These are phyloP conservation scores for Candida pseudofarinosa DNA, from an alignment of 805 yeast species.

Conservation along the genomic window DNA sequence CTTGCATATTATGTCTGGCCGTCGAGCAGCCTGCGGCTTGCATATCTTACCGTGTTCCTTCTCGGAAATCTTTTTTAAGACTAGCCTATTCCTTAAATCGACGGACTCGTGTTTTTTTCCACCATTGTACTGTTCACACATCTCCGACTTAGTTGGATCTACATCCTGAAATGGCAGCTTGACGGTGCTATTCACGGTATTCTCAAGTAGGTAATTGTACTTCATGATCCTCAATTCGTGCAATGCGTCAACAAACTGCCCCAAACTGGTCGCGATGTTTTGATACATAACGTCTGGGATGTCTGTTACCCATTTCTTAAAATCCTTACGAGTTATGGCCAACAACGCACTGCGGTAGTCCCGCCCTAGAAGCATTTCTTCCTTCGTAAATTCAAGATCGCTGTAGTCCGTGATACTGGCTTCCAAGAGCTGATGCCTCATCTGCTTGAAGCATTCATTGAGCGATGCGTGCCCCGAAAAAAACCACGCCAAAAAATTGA, in stretches of 20 bases:
- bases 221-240: conserved; percentile 6
- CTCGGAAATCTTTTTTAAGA: not conserved
- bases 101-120: too few relatives aligned
- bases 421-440: not conserved
- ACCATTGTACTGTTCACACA: too few relatives aligned
- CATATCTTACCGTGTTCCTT: not conserved
- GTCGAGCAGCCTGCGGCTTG: not conserved
- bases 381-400: not conserved
- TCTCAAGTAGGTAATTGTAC: conserved; percentile 1
- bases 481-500: conserved; percentile 1
- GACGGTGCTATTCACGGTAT: not conserved
- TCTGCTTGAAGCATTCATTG: conserved; percentile 1
- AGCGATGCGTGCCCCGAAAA: not conserved
- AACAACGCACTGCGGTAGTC: not conserved
- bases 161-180: too few relatives aligned
- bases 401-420: not conserved
- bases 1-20: conserved; percentile 4
- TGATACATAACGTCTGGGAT: conserved; percentile 7
- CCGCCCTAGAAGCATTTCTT: not conserved
- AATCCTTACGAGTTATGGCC: conserved; percentile 3
- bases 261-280: conserved; percentile 2
- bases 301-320: conserved; percentile 6
- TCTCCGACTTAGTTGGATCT: too few relatives aligned
- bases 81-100: not conserved
- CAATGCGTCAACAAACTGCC: conserved; percentile 2